Base-by-base conservation (phyloP, 2,329 filamentous ascomycete species). In the Verruconis gallopava region DNA sequence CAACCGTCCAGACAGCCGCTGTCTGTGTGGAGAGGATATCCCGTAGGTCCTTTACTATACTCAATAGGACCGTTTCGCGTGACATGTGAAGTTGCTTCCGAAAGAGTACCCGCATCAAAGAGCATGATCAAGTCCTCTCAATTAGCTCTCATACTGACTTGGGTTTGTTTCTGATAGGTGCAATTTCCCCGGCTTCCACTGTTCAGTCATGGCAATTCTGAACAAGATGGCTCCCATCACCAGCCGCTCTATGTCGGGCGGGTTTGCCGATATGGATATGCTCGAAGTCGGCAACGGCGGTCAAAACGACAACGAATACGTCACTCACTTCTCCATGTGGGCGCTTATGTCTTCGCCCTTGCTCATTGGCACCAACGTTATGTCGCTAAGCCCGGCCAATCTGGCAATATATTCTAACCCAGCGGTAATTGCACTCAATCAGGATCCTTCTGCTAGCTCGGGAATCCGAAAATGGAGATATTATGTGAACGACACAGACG, bases 241-340 rank as follows among this genome's bases (percentile, higher is more conserved):
- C 5, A 56, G 59, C 14, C 62, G 65, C 37, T 58, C 56, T 2
- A 59, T 60, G 46, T 55, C 60, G 3, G 65, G 66, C 4, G 64
- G 60, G 34, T 69, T 64, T 57, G 68, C 68, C 49, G 67, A 70
- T 36, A 52, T 68, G 47, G 65, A 68, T 43, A 65, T 65, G 61
- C 54, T 68, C 5, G 66, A 69, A 46, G 59, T 71, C 5, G 67
- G 67, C 32, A 68, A 68, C 45, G 61, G 60, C 20, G 51, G 53
- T 4, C 50, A 54, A 37, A 46, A 25, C 20, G 65, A 68, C 46
- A 58, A 59, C 11, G 63, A 66, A 49, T 63, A 65, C 45, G 55
- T 60, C 25, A 51, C 60, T 3, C 67, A 70, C 47, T 64, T 69
- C 51, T 59, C 58, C 44, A 65, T 70, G 57, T 71, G 67, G 67